Evolutionary conservation across 768 basidiomycete genomes (phyloP), one percentile per base, ranked within the genome.

Genomic region (Clavaria fumosa): DNA sequence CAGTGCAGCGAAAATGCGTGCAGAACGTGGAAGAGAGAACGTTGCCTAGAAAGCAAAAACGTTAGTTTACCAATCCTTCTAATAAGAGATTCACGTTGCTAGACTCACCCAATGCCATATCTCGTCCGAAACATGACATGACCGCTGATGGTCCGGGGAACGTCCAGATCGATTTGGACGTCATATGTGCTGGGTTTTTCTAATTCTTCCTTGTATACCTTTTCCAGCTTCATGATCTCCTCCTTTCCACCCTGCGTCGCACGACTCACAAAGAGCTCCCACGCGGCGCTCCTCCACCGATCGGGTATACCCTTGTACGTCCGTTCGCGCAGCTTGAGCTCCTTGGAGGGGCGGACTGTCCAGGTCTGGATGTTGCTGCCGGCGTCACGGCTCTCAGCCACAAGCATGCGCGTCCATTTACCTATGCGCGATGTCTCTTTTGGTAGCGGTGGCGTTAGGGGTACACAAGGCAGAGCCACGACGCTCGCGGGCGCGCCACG

Each of bases 291-390:
- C 28, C 95, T 68, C 95, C 95, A 99, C 34, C 90, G 71, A 57
- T 97, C 93, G 2, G 95, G 95, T 21, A 97, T 77, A 39, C 95
- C 95, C 53, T 99, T 99, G 66, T 85, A 96, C 37, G 78, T 72
- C 21, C 93, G 69, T 45, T 70, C 59, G 22, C 79, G 69, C 14
- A 82, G 64, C 56, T 82, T 90, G 49, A 52, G 62, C 47, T 67
- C 73, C 57, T 81, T 86, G 12, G 62, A 64, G 17, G 66, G 49
- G 34, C 70, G 72, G 48, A 91, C 62, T 23, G 53, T 56, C 90
- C 91, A 96, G 9, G 62, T 54, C 27, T 74, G 63, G 10, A 78
- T 63, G 50, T 95, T 93, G 7, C 77, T 77, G 22, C 91, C 90
- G 6, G 58, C 52, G 52, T 89, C 84, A 23, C 81, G 72, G 34